phyloP scores from a whole-genome alignment of 2,329 filamentous ascomycete species.

The Ascochyta rabiei region DNA sequence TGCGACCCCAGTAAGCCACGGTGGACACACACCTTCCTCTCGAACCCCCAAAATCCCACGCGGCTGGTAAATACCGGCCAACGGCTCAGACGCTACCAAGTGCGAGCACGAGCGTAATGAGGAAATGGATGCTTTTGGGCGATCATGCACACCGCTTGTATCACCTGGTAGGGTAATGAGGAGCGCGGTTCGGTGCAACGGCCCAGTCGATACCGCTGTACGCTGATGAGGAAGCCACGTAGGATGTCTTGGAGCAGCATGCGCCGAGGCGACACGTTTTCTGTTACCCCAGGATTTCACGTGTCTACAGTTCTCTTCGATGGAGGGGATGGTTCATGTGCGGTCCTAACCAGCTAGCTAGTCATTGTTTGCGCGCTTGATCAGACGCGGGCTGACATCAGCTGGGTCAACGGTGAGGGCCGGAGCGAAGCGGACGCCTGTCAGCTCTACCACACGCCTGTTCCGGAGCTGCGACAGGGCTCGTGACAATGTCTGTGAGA shows the following conservation, averaged over 20 bases:
- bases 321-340: too few species aligned
- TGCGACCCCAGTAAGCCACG: constrained; percentile 4
- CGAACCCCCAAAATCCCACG: constrained; percentile 3
- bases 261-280: not conserved
- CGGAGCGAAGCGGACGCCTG: constrained; percentile 7
- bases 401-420: constrained; percentile 11
- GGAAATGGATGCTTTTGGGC: not conserved
- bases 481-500: not conserved
- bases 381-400: constrained; percentile 3
- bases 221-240: not conserved
- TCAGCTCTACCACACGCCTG: not conserved
- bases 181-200: constrained; percentile 4
- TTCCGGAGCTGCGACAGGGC: not conserved
- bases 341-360: too few species aligned
- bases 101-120: not conserved
- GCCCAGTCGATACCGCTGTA: not conserved
- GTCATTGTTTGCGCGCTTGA: not conserved
- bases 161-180: constrained; percentile 1
- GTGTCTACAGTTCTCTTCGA: not conserved
- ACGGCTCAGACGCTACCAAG: not conserved
- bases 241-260: not conserved
- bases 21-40: constrained; percentile 1
- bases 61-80: constrained; percentile 12
- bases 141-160: constrained; percentile 13
- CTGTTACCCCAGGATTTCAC: constrained; percentile 12